Evolutionary conservation across 2,329 filamentous ascomycete genomes (phyloP).

Genomic region (Cyanodermella asteris): DNA sequence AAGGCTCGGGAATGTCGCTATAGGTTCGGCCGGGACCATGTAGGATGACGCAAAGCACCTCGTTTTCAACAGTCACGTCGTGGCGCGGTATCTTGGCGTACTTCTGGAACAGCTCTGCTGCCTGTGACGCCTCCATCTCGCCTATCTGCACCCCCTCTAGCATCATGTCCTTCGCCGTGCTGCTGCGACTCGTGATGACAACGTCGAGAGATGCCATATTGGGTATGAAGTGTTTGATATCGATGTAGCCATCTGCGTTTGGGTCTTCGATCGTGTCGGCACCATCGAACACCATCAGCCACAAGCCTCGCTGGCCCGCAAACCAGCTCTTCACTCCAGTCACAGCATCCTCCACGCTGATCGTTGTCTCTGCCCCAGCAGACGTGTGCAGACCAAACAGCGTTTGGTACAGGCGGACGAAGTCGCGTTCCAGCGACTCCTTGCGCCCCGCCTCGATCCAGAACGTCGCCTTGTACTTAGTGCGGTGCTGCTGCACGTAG

Average conservation of each 20-base stretch:
- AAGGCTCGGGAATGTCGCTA: too few relatives aligned
- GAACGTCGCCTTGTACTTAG: constrained; percentile 6
- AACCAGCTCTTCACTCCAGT: constrained; percentile 4
- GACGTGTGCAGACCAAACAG: constrained; percentile 4
- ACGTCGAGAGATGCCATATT: constrained; percentile 5
- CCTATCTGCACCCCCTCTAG: constrained; percentile 8
- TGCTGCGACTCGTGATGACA: constrained; percentile 7
- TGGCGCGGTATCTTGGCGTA: constrained; percentile 2
- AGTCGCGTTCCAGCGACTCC: constrained; percentile 10
- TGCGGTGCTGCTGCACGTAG: constrained; percentile 1
- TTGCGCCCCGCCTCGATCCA: constrained; percentile 10
- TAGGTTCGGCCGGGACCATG: too few relatives aligned
- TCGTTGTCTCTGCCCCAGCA: constrained; percentile 2
- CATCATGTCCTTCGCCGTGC: constrained; percentile 6
- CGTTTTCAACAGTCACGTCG: neutral
- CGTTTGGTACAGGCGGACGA: constrained; percentile 7
- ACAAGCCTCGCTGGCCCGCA: constrained; percentile 10
- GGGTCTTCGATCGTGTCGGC: constrained; percentile 8
- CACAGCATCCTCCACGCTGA: constrained; percentile 7
- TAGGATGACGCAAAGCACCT: constrained; percentile 5
- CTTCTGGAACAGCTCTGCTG: constrained; percentile 6
- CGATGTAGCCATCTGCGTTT: constrained; percentile 4
- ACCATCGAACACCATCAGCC: constrained; percentile 8
- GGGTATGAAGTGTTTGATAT: constrained; percentile 8
- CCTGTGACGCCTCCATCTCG: constrained; percentile 7